A percentile compares a stretch with the other conserved stretches of the same genome.
These are phyloP conservation scores for Bolboschoenus planiculmis DNA, from an alignment of 176 grass and related monocot genomes.

Conservation along the genomic window DNA sequence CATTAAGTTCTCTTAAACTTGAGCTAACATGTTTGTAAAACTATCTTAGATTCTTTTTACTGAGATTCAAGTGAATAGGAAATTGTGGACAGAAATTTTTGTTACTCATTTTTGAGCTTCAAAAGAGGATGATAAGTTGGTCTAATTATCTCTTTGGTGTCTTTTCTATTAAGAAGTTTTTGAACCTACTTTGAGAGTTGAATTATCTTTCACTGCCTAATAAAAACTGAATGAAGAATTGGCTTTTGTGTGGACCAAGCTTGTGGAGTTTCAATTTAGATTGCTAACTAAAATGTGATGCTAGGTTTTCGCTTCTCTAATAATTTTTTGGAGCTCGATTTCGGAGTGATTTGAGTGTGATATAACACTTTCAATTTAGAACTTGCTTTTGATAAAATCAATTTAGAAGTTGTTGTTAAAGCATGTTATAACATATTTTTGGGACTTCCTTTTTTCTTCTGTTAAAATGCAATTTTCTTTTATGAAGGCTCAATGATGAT, in stretches of 20 bases:
- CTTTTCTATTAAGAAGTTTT: background rate
- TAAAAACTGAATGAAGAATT: background rate
- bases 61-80: too few relatives aligned
- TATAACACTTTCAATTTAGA: background rate
- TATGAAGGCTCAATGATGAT: background rate
- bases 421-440: background rate
- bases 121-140: too few relatives aligned
- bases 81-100: too few relatives aligned
- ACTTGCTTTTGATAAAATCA: too few relatives aligned
- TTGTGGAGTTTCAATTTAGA: background rate
- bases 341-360: background rate
- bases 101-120: too few relatives aligned
- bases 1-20: too few relatives aligned
- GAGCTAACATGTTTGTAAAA: too few relatives aligned
- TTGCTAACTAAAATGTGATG: background rate
- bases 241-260: background rate
- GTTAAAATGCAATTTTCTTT: background rate
- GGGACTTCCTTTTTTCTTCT: background rate
- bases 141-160: too few relatives aligned
- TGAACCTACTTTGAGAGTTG: background rate
- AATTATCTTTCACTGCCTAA: background rate
- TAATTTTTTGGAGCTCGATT: background rate
- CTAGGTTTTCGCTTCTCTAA: background rate
- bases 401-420: background rate
- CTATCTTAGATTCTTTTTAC: too few relatives aligned